Evolutionary conservation across 2,329 filamentous ascomycete species (phyloP).

Genomic region (Verticillium nonalfalfae): DNA sequence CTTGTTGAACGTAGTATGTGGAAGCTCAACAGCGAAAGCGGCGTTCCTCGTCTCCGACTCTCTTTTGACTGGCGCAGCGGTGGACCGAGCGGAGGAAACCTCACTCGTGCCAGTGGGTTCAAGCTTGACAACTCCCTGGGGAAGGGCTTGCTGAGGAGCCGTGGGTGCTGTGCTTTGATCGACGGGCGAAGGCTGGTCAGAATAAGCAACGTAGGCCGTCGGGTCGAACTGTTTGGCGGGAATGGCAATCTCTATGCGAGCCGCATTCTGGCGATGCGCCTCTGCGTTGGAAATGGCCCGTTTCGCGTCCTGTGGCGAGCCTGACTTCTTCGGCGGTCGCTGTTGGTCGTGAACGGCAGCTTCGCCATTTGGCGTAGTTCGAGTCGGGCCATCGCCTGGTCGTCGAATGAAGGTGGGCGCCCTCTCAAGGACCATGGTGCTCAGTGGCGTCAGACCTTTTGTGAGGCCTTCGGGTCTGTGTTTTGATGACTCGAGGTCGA

Average conservation of each 20-base stretch:
- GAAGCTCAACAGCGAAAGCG: constrained; percentile 42
- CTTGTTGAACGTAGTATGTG: constrained; percentile 35
- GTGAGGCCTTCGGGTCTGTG: constrained; percentile 19
- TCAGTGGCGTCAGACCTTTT: constrained; percentile 42
- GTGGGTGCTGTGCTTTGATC: not conserved
- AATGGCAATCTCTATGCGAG: constrained; percentile 40
- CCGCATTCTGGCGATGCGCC: constrained; percentile 24
- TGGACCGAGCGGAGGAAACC: not conserved
- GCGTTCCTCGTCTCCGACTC: not conserved
- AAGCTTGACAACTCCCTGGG: not conserved
- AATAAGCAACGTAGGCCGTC: constrained; percentile 26
- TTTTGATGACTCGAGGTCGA: constrained; percentile 19
- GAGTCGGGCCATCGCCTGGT: constrained; percentile 25
- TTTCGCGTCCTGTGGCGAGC: constrained; percentile 1
- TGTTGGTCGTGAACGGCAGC: constrained; percentile 3
- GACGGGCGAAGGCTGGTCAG: constrained; percentile 7
- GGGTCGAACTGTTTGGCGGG: constrained; percentile 36
- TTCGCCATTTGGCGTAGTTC: constrained; percentile 19
- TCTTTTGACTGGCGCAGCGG: not conserved
- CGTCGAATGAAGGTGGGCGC: constrained; percentile 32
- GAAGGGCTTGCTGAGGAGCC: not conserved
- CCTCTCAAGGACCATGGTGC: constrained; percentile 39
- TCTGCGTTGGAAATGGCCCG: constrained; percentile 16
- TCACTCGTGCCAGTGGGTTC: not conserved
- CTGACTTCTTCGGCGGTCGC: constrained; percentile 12